phyloP scores from a whole-genome alignment of 495 filamentous ascomycete genomes.

The Polyplosphaeria fusca region DNA sequence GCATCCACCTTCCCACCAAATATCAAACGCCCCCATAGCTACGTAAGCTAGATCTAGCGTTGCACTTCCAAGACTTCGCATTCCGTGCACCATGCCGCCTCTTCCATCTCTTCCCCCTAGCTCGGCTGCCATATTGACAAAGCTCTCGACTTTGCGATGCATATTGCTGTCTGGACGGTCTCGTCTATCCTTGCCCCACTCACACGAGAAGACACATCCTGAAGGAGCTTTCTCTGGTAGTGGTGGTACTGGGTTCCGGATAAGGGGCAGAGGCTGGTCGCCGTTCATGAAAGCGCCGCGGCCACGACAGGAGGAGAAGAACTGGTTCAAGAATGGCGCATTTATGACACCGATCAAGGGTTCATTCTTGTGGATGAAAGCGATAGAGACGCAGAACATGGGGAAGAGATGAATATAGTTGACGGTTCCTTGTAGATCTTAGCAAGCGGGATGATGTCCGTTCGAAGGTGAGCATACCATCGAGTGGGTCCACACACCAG shows the following conservation, averaged over 20 bases:
- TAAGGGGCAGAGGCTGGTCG: conserved; percentile 54
- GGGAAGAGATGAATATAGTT: conserved; percentile 72
- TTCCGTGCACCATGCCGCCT: conserved; percentile 61
- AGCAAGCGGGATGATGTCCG: background rate
- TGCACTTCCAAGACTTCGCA: conserved; percentile 59
- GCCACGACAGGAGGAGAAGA: conserved; percentile 60
- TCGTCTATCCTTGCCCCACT: conserved; percentile 70
- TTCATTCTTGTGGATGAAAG: conserved; percentile 53
- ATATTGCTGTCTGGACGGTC: conserved; percentile 61
- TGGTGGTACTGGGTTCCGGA: conserved; percentile 55
- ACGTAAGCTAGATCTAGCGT: conserved; percentile 56
- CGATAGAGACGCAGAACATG: conserved; percentile 71
- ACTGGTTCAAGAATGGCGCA: conserved; percentile 61
- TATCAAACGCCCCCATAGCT: conserved; percentile 57
- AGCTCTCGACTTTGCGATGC: conserved; percentile 64
- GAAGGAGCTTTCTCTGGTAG: conserved; percentile 60
- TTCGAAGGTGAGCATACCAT: conserved; percentile 41
- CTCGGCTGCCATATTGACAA: conserved; percentile 67
- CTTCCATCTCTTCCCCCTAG: conserved; percentile 56
- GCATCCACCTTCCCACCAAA: conserved; percentile 60
- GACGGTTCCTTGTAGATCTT: conserved; percentile 51
- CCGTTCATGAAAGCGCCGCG: conserved; percentile 66
- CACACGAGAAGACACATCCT: conserved; percentile 65
- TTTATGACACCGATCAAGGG: conserved; percentile 65
- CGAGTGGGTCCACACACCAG: conserved; percentile 67